These are phyloP conservation scores for Russula dissimulans DNA, from an alignment of 768 basidiomycete species.

Conservation along the genomic window DNA sequence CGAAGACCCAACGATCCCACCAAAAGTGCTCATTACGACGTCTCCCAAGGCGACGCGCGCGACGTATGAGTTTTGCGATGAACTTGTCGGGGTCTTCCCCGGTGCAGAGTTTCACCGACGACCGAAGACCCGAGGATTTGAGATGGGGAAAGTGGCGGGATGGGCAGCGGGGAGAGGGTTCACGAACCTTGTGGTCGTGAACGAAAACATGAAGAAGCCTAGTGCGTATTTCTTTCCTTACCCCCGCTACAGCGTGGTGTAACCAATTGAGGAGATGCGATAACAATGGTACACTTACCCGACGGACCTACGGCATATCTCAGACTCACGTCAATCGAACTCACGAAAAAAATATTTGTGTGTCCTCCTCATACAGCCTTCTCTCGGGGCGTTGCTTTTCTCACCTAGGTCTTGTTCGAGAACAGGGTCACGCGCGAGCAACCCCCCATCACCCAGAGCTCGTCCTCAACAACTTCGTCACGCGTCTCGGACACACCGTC, in stretches of 20 bases:
- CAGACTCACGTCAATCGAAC: constrained; percentile 80
- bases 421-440: constrained; percentile 82
- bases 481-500: constrained; percentile 84
- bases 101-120: constrained; percentile 84
- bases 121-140: constrained; percentile 84
- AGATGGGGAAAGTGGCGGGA: constrained; percentile 80
- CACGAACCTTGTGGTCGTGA: constrained; percentile 84
- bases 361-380: constrained; percentile 22
- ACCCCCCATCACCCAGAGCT: constrained; percentile 93
- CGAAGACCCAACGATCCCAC: constrained; percentile 62
- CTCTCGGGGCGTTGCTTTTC: neutral
- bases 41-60: constrained; percentile 79
- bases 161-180: constrained; percentile 91
- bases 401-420: neutral
- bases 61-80: constrained; percentile 91
- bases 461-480: constrained; percentile 89
- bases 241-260: constrained; percentile 8
- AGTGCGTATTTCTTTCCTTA: constrained; percentile 33
- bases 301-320: constrained; percentile 93
- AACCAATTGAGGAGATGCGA: constrained; percentile 53
- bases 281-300: constrained; percentile 86
- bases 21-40: constrained; percentile 87
- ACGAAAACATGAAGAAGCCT: constrained; percentile 90
- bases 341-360: constrained; percentile 81
- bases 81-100: constrained; percentile 80